Evolutionary conservation across 805 yeast species (phyloP), one percentile per base, ranked within the genome.

Genomic region (Lipomyces sp.): DNA sequence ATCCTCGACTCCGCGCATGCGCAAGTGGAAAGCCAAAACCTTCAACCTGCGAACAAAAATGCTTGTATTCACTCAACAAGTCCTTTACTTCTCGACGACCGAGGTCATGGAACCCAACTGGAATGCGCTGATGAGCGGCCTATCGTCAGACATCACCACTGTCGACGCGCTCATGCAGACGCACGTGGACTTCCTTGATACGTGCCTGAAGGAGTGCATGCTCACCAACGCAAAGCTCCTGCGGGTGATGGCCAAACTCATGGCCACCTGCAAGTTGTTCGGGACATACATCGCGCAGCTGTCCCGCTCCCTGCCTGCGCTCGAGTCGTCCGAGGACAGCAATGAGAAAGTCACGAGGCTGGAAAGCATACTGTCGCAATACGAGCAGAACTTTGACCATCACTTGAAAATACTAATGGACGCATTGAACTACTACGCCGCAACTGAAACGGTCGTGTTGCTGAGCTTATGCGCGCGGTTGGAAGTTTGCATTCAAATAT

Each of bases 191-290:
- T 82, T 77, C 60, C 69, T 86, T 53, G 84, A 82, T 63, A 77
- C 82, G 2, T 73, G 82, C 19, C 65, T 87, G 57, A 76, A 80
- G 55, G 85, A 83, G 57, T 79, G 88, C 10, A 73, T 86, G 64
- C 70, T 86, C 47, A 82, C 90, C 1, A 79, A 80, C 49, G 74
- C 78, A 18, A 73, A 72, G 41, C 65, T 83, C 45, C 70, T 83
- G 39, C 43, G 53, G 39, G 47, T 61, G 4, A 63, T 58, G 55
- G 51, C 62, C 4, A 61, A 61, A 41, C 45, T 61, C 11, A 47
- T 57, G 45, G 41, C 54, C 2, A 55, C 62, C 60, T 79, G 39
- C 73, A 75, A 55, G 68, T 66, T 43, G 60, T 81, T 49, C 68
- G 80, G 51, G 73, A 74, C 37, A 68, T 78, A 42, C 70, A 80